These are phyloP conservation scores for Chlorella sp. DNA, from an alignment of 139 green algal genomes.

Conservation along the genomic window DNA sequence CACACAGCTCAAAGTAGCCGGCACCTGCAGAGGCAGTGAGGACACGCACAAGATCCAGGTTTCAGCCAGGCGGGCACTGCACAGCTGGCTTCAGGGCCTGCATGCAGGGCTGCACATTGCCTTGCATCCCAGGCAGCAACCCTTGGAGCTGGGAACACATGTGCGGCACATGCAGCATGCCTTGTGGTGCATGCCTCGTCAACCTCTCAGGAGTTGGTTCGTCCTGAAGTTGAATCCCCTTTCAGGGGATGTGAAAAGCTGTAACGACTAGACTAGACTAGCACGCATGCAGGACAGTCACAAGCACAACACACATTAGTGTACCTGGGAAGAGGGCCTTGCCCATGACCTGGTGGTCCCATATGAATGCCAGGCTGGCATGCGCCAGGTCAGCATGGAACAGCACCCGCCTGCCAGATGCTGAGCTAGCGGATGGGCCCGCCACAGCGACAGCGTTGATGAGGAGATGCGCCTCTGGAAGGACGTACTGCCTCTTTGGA, in stretches of 20 bases:
- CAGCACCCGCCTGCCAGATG: neutral
- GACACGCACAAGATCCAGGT: neutral
- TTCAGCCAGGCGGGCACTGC: neutral
- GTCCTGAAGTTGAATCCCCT: too few relatives aligned
- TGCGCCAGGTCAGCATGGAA: conserved; percentile 54
- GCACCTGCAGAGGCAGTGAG: conserved; percentile 26
- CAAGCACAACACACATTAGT: too few relatives aligned
- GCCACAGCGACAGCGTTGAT: neutral
- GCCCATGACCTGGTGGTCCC: conserved; percentile 76
- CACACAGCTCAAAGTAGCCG: conserved; percentile 51
- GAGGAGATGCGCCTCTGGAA: conserved; percentile 38
- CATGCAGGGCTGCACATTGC: neutral
- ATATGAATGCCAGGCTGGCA: conserved; percentile 67
- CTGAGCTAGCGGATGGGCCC: neutral
- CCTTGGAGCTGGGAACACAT: too few relatives aligned
- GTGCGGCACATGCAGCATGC: too few relatives aligned
- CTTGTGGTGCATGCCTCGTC: neutral
- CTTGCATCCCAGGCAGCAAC: too few relatives aligned
- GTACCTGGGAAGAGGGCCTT: conserved; percentile 59
- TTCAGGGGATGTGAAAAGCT: too few relatives aligned
- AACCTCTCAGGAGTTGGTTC: too few relatives aligned
- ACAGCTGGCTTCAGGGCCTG: neutral
- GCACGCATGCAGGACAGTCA: neutral
- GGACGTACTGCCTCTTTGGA: conserved; percentile 34
- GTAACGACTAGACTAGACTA: too few relatives aligned